Percentiles rank a stretch among this genome's conserved stretches.
These are phyloP conservation scores for Kwoniella mangroviensis DNA, from an alignment of 768 basidiomycete species.

Conservation along the genomic window DNA sequence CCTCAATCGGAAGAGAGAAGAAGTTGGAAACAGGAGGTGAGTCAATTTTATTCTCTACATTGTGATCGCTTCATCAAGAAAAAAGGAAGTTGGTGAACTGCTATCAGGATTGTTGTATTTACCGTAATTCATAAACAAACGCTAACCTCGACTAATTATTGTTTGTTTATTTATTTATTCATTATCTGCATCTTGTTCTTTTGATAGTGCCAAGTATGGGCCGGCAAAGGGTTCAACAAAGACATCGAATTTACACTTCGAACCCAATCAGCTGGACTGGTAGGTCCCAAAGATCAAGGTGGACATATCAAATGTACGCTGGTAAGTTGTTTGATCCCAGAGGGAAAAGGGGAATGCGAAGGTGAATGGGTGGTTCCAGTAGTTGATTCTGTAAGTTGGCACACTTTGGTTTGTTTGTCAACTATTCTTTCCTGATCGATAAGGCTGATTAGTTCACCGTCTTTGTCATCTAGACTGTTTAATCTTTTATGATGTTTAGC, in stretches of 20 bases:
- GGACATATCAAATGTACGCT: neutral
- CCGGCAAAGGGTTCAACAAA: neutral
- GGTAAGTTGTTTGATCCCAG: neutral
- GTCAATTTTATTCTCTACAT: neutral
- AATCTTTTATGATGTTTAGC: too few species aligned
- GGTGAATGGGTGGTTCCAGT: neutral
- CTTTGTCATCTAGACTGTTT: too few species aligned
- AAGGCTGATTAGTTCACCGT: too few species aligned
- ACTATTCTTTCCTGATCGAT: too few species aligned
- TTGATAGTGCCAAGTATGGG: slow-evolving; percentile 1
- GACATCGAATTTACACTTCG: neutral
- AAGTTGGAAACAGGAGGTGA: neutral
- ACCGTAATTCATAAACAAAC: too few species aligned
- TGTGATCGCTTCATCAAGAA: too few species aligned
- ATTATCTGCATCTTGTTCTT: too few species aligned
- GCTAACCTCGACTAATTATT: too few species aligned
- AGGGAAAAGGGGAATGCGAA: neutral
- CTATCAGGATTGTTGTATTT: too few species aligned
- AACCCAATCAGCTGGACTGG: neutral
- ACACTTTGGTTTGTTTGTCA: too few species aligned
- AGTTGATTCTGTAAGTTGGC: neutral
- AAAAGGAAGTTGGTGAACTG: too few species aligned
- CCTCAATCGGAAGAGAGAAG: neutral
- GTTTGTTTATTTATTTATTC: too few species aligned
- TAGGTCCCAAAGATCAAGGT: neutral